Percentiles rank a stretch among this genome's conserved stretches.
phyloP scores from a whole-genome alignment of 2,329 filamentous ascomycete genomes.

The Fusarium sp. region DNA sequence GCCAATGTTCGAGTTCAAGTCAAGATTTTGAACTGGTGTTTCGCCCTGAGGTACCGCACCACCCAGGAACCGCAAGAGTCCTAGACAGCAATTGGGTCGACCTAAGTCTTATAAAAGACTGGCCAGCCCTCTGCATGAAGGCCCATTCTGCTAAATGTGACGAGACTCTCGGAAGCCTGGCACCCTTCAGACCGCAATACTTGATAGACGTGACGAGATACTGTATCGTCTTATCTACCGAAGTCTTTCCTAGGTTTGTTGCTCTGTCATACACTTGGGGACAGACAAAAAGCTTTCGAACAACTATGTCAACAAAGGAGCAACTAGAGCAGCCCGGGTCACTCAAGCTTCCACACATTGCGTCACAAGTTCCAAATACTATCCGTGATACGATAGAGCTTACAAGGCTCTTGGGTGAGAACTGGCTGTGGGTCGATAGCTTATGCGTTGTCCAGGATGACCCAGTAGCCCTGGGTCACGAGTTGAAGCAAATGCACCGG shows the following conservation, averaged over 20 bases:
- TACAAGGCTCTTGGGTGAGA: neutral
- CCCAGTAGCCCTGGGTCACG: fast-evolving
- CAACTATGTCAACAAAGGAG: neutral
- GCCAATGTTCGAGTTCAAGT: too few relatives aligned
- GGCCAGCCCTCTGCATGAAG: too few relatives aligned
- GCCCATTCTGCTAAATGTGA: neutral
- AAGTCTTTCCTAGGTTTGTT: neutral
- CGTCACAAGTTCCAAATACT: neutral
- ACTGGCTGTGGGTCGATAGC: neutral
- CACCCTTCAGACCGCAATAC: neutral
- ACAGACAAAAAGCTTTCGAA: neutral
- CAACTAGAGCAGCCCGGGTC: neutral
- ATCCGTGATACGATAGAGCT: neutral
- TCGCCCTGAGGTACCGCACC: too few relatives aligned
- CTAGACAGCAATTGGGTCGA: too few relatives aligned
- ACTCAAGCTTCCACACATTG: neutral
- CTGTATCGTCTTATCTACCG: neutral
- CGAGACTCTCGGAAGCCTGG: neutral
- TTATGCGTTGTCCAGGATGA: neutral
- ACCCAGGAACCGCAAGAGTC: too few relatives aligned
- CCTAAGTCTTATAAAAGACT: too few relatives aligned
- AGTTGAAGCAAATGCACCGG: neutral
- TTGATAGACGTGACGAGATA: neutral
- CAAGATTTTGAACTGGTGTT: too few relatives aligned
- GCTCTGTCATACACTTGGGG: neutral